Percentiles rank a stretch among this genome's conserved stretches.
These are phyloP conservation scores for Saxophila tyrrhenica DNA, from an alignment of 495 filamentous ascomycete species.

Conservation along the genomic window DNA sequence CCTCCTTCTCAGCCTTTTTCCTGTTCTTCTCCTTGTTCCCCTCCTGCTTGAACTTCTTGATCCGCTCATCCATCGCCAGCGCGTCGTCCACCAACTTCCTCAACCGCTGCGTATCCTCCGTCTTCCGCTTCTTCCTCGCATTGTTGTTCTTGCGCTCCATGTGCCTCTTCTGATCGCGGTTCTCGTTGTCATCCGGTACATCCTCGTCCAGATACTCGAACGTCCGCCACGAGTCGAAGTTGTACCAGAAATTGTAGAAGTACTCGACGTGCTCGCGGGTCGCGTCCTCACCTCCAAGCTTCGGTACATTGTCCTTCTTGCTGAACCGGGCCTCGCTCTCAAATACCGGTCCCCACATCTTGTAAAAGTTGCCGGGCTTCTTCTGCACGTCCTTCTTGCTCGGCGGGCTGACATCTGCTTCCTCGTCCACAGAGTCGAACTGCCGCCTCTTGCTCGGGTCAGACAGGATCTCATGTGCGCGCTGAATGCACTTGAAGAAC, in stretches of 20 bases:
- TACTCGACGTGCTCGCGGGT: constrained; percentile 77
- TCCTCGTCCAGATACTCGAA: constrained; percentile 99
- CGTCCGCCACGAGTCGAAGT: constrained; percentile 92
- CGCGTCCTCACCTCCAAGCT: constrained; percentile 72
- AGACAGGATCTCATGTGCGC: constrained; percentile 83
- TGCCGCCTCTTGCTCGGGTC: constrained; percentile 90
- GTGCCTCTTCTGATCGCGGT: constrained; percentile 96
- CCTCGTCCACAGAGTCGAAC: constrained; percentile 92
- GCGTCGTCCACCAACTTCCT: constrained; percentile 79
- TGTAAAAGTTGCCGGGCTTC: constrained; percentile 69
- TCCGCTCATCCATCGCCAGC: constrained; percentile 74
- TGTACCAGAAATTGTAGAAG: constrained; percentile 99
- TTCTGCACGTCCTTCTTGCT: constrained; percentile 76
- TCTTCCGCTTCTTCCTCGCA: constrained; percentile 97
- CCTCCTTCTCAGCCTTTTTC: constrained; percentile 82
- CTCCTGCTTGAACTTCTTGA: constrained; percentile 90
- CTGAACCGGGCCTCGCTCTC: constrained; percentile 86
- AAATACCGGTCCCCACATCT: constrained; percentile 80
- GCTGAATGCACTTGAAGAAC: constrained; percentile 99
- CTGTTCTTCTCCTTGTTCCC: constrained; percentile 88
- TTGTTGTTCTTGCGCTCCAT: constrained; percentile 97
- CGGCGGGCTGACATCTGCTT: constrained; percentile 80
- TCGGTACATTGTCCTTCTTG: constrained; percentile 74
- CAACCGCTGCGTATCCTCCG: constrained; percentile 84
- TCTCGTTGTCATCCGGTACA: constrained; percentile 96